Evolutionary conservation across 306 rosid species (phyloP), one percentile per base, ranked within the genome.

Genomic region (Cicer cuneatum): DNA sequence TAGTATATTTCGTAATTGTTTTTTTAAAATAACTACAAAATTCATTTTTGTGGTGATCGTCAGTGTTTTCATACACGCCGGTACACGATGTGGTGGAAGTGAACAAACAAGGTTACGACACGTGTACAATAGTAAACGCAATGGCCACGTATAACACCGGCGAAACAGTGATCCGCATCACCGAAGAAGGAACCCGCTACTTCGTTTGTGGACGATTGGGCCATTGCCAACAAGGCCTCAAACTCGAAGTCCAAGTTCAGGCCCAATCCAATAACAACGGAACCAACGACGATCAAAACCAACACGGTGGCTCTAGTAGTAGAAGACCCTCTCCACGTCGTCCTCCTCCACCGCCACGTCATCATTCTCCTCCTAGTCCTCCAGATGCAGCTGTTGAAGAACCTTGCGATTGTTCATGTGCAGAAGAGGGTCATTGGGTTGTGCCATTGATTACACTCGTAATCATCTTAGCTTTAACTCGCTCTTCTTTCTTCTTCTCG

Each of bases 11-110:
- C 4, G 35, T 29, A 29, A 29, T 29, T 1, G 0, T 29, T 29
- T 29, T 29, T 29, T 29, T 3, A 29, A 29, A 29, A 29, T 29
- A 29, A 29, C 35, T 4, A 29, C 0, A 29, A 24, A 29, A 29
- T 0, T 29, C 0, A 29, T 29, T 29, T 4, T 29, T 29, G 35
- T 29, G 29, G 11, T 74, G 73, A 79, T 69, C 83, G 75, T 76
- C 90, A 92, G 98, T 92, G 73, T 92, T 92, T 79, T 10, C 40
- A 1, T 92, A 92, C 86, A 83, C 90, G 60, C 98, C 96, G 67
- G 57, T 80, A 24, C 87, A 90, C 47, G 98, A 92, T 42, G 91
- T 90, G 56, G 75, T 88, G 70, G 98, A 92, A 54, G 94, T 92
- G 16, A 63, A 75, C 78, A 47, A 76, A 56, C 51, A 19, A 24